Conservation (phyloP, 1,284 basidiomycete species). For the Naganishia sp. region DNA sequence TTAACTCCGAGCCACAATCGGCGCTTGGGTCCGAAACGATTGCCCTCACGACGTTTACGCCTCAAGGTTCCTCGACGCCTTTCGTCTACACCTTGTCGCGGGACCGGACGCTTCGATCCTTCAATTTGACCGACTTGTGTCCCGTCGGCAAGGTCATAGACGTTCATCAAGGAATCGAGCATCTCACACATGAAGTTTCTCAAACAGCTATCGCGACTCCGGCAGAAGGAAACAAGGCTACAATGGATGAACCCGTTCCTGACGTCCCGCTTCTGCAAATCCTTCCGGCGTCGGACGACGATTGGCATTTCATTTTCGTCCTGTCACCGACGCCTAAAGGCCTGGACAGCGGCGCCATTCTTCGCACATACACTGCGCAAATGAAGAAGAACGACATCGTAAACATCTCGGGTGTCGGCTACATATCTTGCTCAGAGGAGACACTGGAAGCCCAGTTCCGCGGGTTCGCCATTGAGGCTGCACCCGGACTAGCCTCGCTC, state of each 20-base stretch:
- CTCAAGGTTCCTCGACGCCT: constrained; percentile 50
- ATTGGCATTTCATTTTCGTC: constrained; percentile 49
- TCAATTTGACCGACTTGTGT: constrained; percentile 59
- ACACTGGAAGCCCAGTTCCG: constrained; percentile 46
- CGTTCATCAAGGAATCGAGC: constrained; percentile 12
- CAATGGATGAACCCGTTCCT: constrained; percentile 12
- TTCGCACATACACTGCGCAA: constrained; percentile 42
- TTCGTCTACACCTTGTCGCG: constrained; percentile 83
- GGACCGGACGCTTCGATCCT: constrained; percentile 78
- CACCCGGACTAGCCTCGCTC: constrained; percentile 31
- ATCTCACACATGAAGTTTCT: neutral
- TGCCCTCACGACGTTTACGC: constrained; percentile 13
- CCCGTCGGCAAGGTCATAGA: constrained; percentile 63
- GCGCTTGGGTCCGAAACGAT: constrained; percentile 27
- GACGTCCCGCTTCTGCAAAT: constrained; percentile 45
- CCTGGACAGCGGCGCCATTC: constrained; percentile 46
- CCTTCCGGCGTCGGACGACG: constrained; percentile 41
- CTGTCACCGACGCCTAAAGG: constrained; percentile 48
- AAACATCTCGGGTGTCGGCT: constrained; percentile 42
- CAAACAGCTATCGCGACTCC: neutral
- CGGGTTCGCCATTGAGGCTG: constrained; percentile 51
- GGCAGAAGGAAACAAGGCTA: neutral
- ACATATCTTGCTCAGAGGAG: constrained; percentile 38
- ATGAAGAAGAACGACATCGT: constrained; percentile 42
- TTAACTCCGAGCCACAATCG: constrained; percentile 21